Evolutionary conservation across 1,139 yeast genomes (phyloP), one percentile per base, ranked within the genome.

Genomic region (Magnusiomyces suaveolens): DNA sequence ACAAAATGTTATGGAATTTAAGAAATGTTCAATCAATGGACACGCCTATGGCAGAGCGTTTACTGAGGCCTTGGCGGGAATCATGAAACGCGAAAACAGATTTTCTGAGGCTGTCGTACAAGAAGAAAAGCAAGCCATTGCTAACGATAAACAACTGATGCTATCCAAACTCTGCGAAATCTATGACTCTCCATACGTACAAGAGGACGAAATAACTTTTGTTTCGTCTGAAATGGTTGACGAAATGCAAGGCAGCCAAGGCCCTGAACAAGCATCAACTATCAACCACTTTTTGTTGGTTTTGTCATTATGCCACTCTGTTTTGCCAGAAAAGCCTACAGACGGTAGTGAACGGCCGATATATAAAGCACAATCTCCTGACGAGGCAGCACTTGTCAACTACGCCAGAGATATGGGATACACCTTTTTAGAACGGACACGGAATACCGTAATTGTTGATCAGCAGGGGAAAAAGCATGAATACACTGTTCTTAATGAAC

Each of bases 311-410:
- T 92, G 98, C 69, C 97, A 92, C 68, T 85, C 96, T 41, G 97
- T 89, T 10, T 78, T 92, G 52, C 85, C 95, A 14, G 97, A 86
- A 62, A 75, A 78, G 55, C 75, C 76, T 44, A 80, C 79, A 56
- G 75, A 75, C 14, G 73, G 75, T 50, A 85, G 87, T 26, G 82
- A 80, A 0, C 75, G 73, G 48, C 70, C 84, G 52, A 79, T 76
- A 43, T 80, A 87, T 66, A 87, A 89, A 67, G 97, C 98, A 0
- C 97, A 92, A 69, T 86, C 96, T n/a, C 98, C 98, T 0, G 98
- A 92, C 72, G 98, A 92, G 70, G 94, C 96, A 44, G 97, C 98
- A 0, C 78, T 92, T 57, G 98, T 92, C 2, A 80, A 87, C 8
- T 92, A 95, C 29, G 97, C 98, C 0, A 79, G 96, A 64, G 97